Percentiles rank a stretch among this genome's conserved stretches.
Evolutionary conservation across 2,329 filamentous ascomycete species (phyloP).

Genomic region (Aquanectria penicillioides): DNA sequence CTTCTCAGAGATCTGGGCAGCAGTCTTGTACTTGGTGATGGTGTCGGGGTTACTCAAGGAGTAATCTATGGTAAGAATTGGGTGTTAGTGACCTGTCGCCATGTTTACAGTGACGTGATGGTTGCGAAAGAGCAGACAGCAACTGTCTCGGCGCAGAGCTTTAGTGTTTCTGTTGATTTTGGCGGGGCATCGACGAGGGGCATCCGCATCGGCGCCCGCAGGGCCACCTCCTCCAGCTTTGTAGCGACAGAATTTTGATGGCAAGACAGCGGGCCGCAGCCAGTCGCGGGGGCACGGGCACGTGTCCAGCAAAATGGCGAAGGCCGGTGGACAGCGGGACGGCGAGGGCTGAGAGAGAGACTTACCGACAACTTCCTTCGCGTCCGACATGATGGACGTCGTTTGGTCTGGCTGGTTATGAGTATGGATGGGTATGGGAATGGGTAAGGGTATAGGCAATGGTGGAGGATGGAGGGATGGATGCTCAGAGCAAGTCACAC

Average conservation of each 20-base stretch:
- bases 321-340: no score
- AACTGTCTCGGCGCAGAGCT: no score
- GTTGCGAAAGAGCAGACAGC: background rate
- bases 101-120: slow-evolving; percentile 11
- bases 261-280: background rate
- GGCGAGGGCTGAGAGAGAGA: slow-evolving; percentile 19
- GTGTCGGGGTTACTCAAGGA: slow-evolving; percentile 91
- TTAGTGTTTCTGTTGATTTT: slow-evolving; percentile 20
- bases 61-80: slow-evolving; percentile 72
- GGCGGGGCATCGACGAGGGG: slow-evolving; percentile 37
- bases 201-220: slow-evolving; percentile 35
- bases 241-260: slow-evolving; percentile 18
- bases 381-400: slow-evolving; percentile 56
- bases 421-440: slow-evolving; percentile 3
- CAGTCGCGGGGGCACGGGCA: background rate
- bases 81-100: background rate
- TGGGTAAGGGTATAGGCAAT: slow-evolving; percentile 12
- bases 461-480: slow-evolving; percentile 32
- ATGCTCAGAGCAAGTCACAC: slow-evolving; percentile 37
- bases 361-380: slow-evolving; percentile 51
- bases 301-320: slow-evolving; percentile 14
- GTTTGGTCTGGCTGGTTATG: slow-evolving; percentile 11
- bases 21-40: slow-evolving; percentile 99
- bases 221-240: slow-evolving; percentile 33
- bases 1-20: slow-evolving; percentile 93